Evolutionary conservation across 1,284 basidiomycete genomes (phyloP), one percentile per base, ranked within the genome.

Genomic region (Melampsora larici-populina): DNA sequence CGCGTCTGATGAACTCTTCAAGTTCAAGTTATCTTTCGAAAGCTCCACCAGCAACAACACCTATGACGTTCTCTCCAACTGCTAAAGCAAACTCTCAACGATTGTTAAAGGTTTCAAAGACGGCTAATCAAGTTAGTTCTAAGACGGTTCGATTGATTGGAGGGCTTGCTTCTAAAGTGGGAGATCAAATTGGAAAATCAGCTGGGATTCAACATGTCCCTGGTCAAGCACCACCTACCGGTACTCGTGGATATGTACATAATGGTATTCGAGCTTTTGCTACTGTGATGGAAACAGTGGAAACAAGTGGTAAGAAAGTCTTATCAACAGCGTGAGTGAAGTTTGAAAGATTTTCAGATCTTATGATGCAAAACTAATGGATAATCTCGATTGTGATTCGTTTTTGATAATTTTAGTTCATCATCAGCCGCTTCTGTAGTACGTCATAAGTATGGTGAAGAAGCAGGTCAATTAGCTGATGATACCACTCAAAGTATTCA

Each of bases 221-320:
- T 1, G 68, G 64, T 2, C 78, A 78, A 15, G 64, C 79, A 0
- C 66, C 81, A 2, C 82, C 82, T 11, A 81, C 72, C 3, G 84
- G 84, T 1, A 78, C 83, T 48, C 78, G 81, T 21, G 83, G 83
- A 5, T 79, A 82, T n/a, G 70, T 84, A 78, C 81, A 82, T 36
- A 81, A 82, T 55, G 80, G 82, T 0, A 79, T 84, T 24, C 80
- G 83, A 24, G 84, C 83, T 5, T 79, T 82, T 74, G 83, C 81
- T 75, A 82, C 82, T 8, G 81, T 85, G 15, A 79, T 82, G 9
- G 84, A 85, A 49, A 82, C 83, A 8, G 69, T 84, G n/a, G 84
- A 84, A 51, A 79, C 81, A 0, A 81, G 82, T 26, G 82, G 79
- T n/a, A 82, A 81, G 48, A 77, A 77, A 70, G 66, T 77, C 15